phyloP scores from a whole-genome alignment of 371 early-diverging fungal genomes.

The Rhizopus arrhizus region DNA sequence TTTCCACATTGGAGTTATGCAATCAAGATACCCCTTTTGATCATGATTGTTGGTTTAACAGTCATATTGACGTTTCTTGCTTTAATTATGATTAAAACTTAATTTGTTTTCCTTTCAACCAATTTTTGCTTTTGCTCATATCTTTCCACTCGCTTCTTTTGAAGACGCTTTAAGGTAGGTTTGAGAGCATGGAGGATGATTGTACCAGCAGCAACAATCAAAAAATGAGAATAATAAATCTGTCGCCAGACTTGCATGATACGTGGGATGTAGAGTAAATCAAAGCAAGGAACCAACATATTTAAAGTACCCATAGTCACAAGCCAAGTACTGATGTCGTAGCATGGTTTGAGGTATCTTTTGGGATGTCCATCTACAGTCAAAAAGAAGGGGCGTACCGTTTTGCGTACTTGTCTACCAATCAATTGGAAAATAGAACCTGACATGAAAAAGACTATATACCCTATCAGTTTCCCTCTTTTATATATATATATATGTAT shows the following conservation, averaged over 20 bases:
- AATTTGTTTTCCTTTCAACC: neutral
- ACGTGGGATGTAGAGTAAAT: conserved; percentile 58
- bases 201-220: conserved; percentile 38
- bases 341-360: conserved; percentile 32
- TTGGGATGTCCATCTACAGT: conserved; percentile 4
- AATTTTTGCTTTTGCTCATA: conserved; percentile 21
- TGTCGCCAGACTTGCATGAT: conserved; percentile 63
- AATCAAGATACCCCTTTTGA: conserved; percentile 80
- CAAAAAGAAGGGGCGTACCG: conserved; percentile 69
- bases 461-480: neutral
- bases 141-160: conserved; percentile 20
- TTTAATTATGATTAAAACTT: conserved; percentile 80
- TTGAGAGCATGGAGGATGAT: conserved; percentile 19
- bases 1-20: conserved; percentile 88
- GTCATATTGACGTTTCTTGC: conserved; percentile 79
- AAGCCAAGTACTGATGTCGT: conserved; percentile 72
- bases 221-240: conserved; percentile 59
- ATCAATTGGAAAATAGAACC: conserved; percentile 30
- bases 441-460: conserved; percentile 34
- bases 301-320: conserved; percentile 68
- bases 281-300: conserved; percentile 73
- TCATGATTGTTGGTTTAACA: conserved; percentile 79
- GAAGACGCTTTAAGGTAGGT: conserved; percentile 12
- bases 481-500: conserved; percentile 17
- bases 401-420: conserved; percentile 58